phyloP scores from a whole-genome alignment of 1,139 yeast genomes.

The Pichia sp. region DNA sequence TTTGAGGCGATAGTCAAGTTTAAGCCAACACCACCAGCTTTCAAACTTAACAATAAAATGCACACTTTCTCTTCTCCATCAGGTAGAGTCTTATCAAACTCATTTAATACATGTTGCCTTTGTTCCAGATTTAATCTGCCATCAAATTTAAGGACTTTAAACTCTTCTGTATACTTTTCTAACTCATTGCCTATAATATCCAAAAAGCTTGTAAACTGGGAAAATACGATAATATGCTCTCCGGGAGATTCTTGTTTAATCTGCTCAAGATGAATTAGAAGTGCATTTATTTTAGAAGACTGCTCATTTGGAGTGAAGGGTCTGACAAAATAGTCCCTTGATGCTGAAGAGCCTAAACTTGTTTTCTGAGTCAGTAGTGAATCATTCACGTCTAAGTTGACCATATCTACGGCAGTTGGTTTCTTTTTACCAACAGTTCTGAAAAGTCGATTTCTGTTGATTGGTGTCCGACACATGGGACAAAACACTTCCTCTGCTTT shows the following conservation, averaged over 20 bases:
- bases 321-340: slow-evolving; percentile 29
- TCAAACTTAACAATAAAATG: slow-evolving; percentile 68
- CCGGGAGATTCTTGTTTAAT: slow-evolving; percentile 53
- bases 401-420: background rate
- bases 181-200: slow-evolving; percentile 71
- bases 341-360: background rate
- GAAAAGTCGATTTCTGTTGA: slow-evolving; percentile 44
- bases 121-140: slow-evolving; percentile 71
- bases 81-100: slow-evolving; percentile 37
- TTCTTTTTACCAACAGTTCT: slow-evolving; percentile 28
- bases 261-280: slow-evolving; percentile 53
- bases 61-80: slow-evolving; percentile 40
- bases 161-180: slow-evolving; percentile 40
- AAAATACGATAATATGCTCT: slow-evolving; percentile 80
- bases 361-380: slow-evolving; percentile 17
- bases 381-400: slow-evolving; percentile 6
- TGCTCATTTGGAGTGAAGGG: slow-evolving; percentile 48
- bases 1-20: slow-evolving; percentile 81
- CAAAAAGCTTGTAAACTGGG: slow-evolving; percentile 82
- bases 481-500: slow-evolving; percentile 37
- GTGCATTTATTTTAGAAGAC: slow-evolving; percentile 74
- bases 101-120: slow-evolving; percentile 56
- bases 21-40: slow-evolving; percentile 95
- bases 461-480: slow-evolving; percentile 54
- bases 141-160: slow-evolving; percentile 63